Base-by-base conservation (phyloP, 805 yeast species). In the Cyberlindnera americana region DNA sequence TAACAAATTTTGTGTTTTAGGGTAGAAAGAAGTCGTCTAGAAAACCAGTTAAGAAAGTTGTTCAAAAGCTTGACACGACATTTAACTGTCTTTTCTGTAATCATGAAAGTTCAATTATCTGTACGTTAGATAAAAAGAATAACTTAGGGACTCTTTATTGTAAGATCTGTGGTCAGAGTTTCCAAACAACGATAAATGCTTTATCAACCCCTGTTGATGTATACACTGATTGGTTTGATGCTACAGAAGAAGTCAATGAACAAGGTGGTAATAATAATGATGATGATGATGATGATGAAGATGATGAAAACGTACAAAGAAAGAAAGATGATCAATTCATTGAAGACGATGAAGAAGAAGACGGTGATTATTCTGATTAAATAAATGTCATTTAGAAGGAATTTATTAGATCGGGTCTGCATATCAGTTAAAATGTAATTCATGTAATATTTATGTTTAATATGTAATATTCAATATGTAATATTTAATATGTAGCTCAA, bases 161-260 rank as follows among this genome's bases (percentile, higher is more conserved):
- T 62, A 93, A 93, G 59, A 83, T 89, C 24, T 91, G 99, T 60
- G 97, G 97, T 0, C 97, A 90, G 61, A 75, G 78, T 27, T 91
- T 93, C 69, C 97, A 90, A 61, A 78, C 95, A 4, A 78, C 89
- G 33, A 87, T 90, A 51, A 87, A 87, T 60, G 77, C 67, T 2
- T 50, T 70, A 13, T 78, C 88, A 13, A 96, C 86, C 42, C 96
- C 99, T 0, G 89, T 91, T 29, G 99, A 91, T 64, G 84, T 91
- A 13, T 91, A 91, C 59, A 83, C 95, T 35, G 98, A 91, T 61
- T 91, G 99, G 99, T 88, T 88, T 38, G 99, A 91, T 68, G 98
- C 98, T 37, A 93, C 91, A 0, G 86, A 83, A 49, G 87, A 82
- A 33, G 74, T 68, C 16, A 68, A 69, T 44, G 62, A 61, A 23